phyloP scores from a whole-genome alignment of 768 basidiomycete genomes.

The Boletus patriciae region DNA sequence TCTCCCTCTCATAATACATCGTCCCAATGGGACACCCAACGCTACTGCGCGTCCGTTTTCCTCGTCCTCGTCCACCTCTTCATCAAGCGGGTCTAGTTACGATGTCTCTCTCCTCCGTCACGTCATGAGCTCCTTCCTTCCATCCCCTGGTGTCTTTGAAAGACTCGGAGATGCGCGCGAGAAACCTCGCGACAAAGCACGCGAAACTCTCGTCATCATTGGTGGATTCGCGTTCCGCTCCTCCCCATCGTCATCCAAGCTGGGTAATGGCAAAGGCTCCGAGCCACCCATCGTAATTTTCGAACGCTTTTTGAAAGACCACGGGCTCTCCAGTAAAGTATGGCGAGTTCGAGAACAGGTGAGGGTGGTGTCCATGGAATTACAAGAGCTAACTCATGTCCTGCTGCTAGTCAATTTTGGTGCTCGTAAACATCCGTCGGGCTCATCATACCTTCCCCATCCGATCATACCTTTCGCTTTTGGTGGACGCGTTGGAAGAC shows the following conservation, averaged over 20 bases:
- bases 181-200: constrained; percentile 67
- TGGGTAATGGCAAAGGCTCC: constrained; percentile 54
- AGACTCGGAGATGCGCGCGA: constrained; percentile 79
- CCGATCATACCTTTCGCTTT: constrained; percentile 70
- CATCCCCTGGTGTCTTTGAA: constrained; percentile 76
- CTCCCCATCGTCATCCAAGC: constrained; percentile 46
- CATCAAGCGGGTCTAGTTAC: constrained; percentile 41
- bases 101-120: constrained; percentile 66
- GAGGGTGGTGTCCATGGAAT: constrained; percentile 23
- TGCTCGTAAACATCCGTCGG: constrained; percentile 72
- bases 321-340: constrained; percentile 75
- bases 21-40: constrained; percentile 28
- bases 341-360: constrained; percentile 89
- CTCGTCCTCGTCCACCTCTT: constrained; percentile 54
- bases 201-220: constrained; percentile 71
- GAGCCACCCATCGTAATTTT: constrained; percentile 71
- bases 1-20: constrained; percentile 60
- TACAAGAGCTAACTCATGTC: neutral
- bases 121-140: constrained; percentile 65
- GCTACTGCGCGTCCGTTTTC: constrained; percentile 41
- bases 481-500: constrained; percentile 89
- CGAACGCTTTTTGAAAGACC: constrained; percentile 70
- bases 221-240: constrained; percentile 70
- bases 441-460: constrained; percentile 74
- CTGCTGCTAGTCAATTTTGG: constrained; percentile 52